Base-by-base conservation (phyloP, 768 basidiomycete genomes). In the Dictyophora rubrovolvata region DNA sequence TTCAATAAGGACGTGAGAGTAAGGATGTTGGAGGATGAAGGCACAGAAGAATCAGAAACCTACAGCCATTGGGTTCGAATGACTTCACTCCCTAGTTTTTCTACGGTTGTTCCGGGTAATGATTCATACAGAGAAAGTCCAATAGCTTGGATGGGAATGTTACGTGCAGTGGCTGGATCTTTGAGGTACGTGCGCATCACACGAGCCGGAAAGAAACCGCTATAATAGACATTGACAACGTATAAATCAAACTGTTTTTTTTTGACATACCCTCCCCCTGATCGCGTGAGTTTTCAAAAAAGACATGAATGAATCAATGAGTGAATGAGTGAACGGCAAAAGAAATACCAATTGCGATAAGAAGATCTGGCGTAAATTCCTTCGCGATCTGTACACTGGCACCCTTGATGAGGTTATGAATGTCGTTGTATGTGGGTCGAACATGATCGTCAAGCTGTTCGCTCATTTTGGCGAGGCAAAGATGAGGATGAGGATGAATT, bases 21-120 rank as follows among this genome's bases (percentile, higher is more conserved):
- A 16, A 56, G 34, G 10, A 52, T 48, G 35, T 33, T 46, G 23
- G 52, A 46, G 53, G 49, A 37, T 11, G 46, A 63, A 49, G 53
- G 50, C 61, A 17, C 56, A 59, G 48, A 46, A 49, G 42, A 54
- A 48, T 50, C 22, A 55, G 57, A 18, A 12, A 74, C 86, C 69
- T 70, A 89, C 88, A 98, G 75, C 96, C 96, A 99, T 71, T 99
- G 96, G 16, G 94, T 99, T 56, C 94, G 81, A 65, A 96, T 76
- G 63, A 99, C 91, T 69, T 96, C 86, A 60, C 75, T 79, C 53
- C 89, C 89, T 54, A 93, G 79, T 69, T 85, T 81, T 64, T 92
- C 83, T 28, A 71, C 82, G 1, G 83, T 83, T 3, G 82, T 80
- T 17, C 85, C 90, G 5, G 85, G 84, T 17, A 98, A 77, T 23